Percentiles rank a stretch among this genome's conserved stretches.
phyloP scores from a whole-genome alignment of 176 grass and related monocot genomes.

The Alloteropsis semialata region DNA sequence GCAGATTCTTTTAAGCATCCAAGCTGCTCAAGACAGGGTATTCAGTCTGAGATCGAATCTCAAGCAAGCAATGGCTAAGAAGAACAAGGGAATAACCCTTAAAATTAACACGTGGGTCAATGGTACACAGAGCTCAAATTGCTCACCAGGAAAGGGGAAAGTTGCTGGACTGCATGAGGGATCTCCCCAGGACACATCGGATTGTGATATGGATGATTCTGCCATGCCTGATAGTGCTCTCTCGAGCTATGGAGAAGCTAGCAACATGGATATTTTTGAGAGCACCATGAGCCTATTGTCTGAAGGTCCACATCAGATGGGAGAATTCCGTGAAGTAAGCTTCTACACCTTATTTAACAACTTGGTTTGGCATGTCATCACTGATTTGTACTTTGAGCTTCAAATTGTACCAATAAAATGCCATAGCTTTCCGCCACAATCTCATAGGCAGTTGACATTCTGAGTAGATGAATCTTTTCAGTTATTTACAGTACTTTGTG shows the following conservation, averaged over 20 bases:
- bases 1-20: conserved; percentile 81
- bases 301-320: conserved; percentile 61
- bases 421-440: not conserved
- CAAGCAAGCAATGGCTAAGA: conserved; percentile 50
- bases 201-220: conserved; percentile 69
- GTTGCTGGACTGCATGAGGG: conserved; percentile 21
- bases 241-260: conserved; percentile 88
- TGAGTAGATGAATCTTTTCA: conserved; percentile 13
- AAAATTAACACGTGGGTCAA: conserved; percentile 38
- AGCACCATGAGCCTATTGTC: conserved; percentile 68
- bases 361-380: not conserved
- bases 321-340: conserved; percentile 69
- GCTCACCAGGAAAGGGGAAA: conserved; percentile 60
- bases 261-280: conserved; percentile 79
- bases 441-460: conserved; percentile 11
- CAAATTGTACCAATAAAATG: not conserved
- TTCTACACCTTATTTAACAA: conserved; percentile 6
- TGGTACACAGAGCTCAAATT: conserved; percentile 60
- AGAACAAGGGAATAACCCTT: conserved; percentile 38
- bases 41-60: conserved; percentile 59
- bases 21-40: conserved; percentile 63
- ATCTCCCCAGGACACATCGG: conserved; percentile 45
- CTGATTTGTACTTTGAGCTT: conserved; percentile 23
- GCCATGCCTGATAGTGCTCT: conserved; percentile 73
- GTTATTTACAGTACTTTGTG: not conserved